Conservation (phyloP, 176 grass and related monocot genomes). For the Aegilops speltoides region DNA sequence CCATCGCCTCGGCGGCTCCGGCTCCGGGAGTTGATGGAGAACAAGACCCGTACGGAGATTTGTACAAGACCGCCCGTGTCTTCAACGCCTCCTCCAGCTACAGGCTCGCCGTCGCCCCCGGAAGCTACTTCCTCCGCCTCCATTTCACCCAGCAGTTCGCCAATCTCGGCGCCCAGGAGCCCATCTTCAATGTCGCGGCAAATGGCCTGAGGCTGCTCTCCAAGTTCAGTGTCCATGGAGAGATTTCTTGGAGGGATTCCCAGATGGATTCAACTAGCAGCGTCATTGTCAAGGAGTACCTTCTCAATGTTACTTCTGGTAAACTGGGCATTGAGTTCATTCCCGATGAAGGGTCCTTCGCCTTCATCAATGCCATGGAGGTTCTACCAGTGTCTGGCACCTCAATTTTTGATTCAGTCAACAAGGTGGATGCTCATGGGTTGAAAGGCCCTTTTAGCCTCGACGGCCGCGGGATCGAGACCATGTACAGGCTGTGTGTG, state of each 20-base stretch:
- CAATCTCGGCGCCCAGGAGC: constrained; percentile 42
- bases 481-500: constrained; percentile 86
- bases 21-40: constrained; percentile 17
- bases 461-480: constrained; percentile 55
- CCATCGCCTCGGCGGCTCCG: constrained; percentile 25
- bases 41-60: constrained; percentile 33
- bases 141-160: constrained; percentile 70
- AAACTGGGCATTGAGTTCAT: constrained; percentile 61
- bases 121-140: constrained; percentile 80
- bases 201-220: constrained; percentile 77
- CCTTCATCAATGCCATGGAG: constrained; percentile 88
- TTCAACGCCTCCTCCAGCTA: constrained; percentile 67
- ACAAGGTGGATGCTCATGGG: constrained; percentile 61
- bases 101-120: constrained; percentile 46
- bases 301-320: constrained; percentile 55
- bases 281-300: constrained; percentile 79
- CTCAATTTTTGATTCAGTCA: constrained; percentile 54
- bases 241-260: constrained; percentile 47
- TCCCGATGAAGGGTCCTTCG: constrained; percentile 52
- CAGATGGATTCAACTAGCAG: constrained; percentile 49
- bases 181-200: constrained; percentile 60
- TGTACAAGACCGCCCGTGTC: constrained; percentile 71
- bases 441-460: constrained; percentile 49
- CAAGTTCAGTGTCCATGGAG: constrained; percentile 61
- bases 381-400: constrained; percentile 47